Conservation (phyloP, 306 rosid species). For the Medicago lupulina region DNA sequence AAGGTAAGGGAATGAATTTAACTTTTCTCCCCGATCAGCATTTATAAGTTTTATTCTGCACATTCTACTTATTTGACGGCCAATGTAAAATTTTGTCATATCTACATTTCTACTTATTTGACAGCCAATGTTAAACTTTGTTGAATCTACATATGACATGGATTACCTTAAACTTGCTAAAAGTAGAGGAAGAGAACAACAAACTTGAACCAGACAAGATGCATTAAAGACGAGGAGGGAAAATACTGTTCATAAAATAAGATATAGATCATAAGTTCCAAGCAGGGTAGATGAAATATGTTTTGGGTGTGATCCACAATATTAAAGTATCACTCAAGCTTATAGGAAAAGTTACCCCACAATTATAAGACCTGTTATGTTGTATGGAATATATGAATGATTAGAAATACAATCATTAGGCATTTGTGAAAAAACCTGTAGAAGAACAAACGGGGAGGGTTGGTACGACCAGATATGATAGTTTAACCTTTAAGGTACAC, state of each 20-base stretch:
- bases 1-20: slow-evolving; percentile 57
- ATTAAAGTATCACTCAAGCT: not conserved
- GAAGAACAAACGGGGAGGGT: not conserved
- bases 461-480: not conserved
- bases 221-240: not conserved
- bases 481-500: not conserved
- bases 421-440: not conserved
- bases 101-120: not conserved
- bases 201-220: not conserved
- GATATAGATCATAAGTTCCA: not conserved
- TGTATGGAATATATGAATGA: not conserved
- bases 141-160: not conserved
- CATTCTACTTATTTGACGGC: too few species aligned
- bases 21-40: not conserved
- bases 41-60: not conserved
- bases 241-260: not conserved
- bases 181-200: not conserved
- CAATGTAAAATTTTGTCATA: not conserved
- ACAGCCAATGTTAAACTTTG: not conserved
- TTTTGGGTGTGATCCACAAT: not conserved
- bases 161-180: not conserved
- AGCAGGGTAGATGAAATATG: not conserved
- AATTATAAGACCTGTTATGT: not conserved
- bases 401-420: slow-evolving; percentile 9
- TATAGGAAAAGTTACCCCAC: not conserved